Evolutionary conservation across 2,329 filamentous ascomycete species (phyloP).

Genomic region (Penicillium capsulatum): DNA sequence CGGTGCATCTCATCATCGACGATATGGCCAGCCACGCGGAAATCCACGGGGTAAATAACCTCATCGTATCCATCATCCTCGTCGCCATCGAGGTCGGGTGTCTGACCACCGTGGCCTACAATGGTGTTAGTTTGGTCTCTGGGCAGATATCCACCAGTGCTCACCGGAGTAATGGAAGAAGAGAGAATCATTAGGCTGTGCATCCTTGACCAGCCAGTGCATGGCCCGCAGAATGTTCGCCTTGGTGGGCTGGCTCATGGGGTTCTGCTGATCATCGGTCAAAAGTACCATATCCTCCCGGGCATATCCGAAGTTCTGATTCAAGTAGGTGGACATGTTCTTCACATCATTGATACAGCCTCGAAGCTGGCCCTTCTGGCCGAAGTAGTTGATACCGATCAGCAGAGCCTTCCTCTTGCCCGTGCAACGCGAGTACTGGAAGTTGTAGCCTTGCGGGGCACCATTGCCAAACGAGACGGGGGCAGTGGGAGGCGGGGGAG

Average conservation of each 20-base stretch:
- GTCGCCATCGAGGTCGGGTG: slow-evolving; percentile 67
- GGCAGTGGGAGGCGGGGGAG: slow-evolving; percentile 62
- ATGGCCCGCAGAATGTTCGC: slow-evolving; percentile 92
- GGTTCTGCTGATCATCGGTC: slow-evolving; percentile 94
- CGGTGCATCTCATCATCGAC: slow-evolving; percentile 75
- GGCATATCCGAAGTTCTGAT: slow-evolving; percentile 85
- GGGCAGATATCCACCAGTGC: slow-evolving; percentile 22
- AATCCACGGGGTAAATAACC: slow-evolving; percentile 75
- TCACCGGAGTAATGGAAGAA: slow-evolving; percentile 96
- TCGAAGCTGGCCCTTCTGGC: slow-evolving; percentile 80
- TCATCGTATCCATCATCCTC: slow-evolving; percentile 76
- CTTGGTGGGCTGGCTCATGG: slow-evolving; percentile 95
- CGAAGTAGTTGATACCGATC: slow-evolving; percentile 96
- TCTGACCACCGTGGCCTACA: slow-evolving; percentile 69
- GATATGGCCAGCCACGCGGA: slow-evolving; percentile 65
- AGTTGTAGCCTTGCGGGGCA: slow-evolving; percentile 74
- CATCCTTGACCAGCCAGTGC: slow-evolving; percentile 97
- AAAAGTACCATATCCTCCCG: slow-evolving; percentile 95
- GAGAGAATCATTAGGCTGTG: slow-evolving; percentile 83
- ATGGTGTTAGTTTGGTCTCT: slow-evolving; percentile 10
- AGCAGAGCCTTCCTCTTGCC: slow-evolving; percentile 83
- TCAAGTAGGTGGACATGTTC: slow-evolving; percentile 91
- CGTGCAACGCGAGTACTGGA: slow-evolving; percentile 88
- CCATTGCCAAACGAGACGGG: slow-evolving; percentile 74
- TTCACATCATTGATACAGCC: slow-evolving; percentile 97